Evolutionary conservation across 1,284 basidiomycete genomes (phyloP), one percentile per base, ranked within the genome.

Genomic region (Laetiporus sulphureus): DNA sequence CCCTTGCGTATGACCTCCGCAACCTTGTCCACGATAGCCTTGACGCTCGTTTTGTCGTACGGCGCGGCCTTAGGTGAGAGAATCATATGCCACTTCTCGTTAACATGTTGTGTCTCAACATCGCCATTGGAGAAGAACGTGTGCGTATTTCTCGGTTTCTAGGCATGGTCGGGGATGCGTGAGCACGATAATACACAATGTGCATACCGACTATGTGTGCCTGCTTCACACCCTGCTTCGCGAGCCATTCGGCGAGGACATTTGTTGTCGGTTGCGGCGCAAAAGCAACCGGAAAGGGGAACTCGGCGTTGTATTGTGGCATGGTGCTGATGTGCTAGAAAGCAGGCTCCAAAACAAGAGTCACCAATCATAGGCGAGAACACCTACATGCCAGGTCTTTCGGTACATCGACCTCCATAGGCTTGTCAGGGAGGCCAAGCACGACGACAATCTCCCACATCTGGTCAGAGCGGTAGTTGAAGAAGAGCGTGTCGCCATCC

Each of bases 121-220:
- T 91, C 91, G 20, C 91, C 91, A 64, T 94, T 94, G 76, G 94
- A 94, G 77, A 95, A 95, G 73, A 94, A 94, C 0, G 59, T 94
- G 91, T 1, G 91, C 90, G 64, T 93, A 95, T 66, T 95, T 94
- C 62, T 94, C 91, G 3, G 91, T 94, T 63, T 94, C 91, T 77
- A 55, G 32, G 18, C 29, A 4, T 15, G 11, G 16, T 25, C 5
- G 22, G 16, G 13, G 33, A 20, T 32, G 25, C 15, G 18, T 15
- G 32, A 25, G n/a, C 15, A 24, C 25, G 35, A 37, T 13, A 16
- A 18, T 15, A 42, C 15, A 27, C 18, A 11, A 24, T 16, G 21
- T 22, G 5, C 68, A 35, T 42, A 83, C 83, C 83, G 33, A 90
- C 91, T 46, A 94, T 79, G 58, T 94, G 91, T 6, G 82, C 82